These are phyloP conservation scores for Naegleria fowleri DNA, from an alignment of 208 protist species.

Conservation along the genomic window DNA sequence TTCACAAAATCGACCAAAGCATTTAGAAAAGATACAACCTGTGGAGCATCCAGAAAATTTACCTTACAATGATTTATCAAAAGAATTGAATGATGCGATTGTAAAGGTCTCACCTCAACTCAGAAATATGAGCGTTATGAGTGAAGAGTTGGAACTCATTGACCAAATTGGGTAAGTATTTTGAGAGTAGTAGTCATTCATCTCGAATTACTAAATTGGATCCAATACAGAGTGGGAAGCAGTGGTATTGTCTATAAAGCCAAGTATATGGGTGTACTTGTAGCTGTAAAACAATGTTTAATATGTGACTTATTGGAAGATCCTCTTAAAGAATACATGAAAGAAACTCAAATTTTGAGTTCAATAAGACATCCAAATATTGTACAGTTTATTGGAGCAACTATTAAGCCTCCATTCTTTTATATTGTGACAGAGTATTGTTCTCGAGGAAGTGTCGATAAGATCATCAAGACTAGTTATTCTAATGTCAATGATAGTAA, in stretches of 20 bases:
- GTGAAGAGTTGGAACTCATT: background rate
- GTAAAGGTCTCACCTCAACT: background rate
- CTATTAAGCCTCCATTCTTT: background rate
- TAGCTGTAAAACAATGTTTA: background rate
- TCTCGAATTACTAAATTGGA: no score
- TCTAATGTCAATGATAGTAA: background rate
- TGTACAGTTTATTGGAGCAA: background rate
- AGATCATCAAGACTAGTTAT: background rate
- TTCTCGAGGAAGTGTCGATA: background rate
- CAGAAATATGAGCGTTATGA: background rate
- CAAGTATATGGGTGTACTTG: background rate
- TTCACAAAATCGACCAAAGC: no score
- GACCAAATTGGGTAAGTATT: background rate
- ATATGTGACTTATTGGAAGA: conserved; percentile 12
- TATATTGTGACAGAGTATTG: conserved; percentile 18
- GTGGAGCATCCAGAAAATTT: background rate
- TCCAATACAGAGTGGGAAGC: background rate
- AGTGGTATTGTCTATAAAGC: background rate
- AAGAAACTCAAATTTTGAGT: background rate
- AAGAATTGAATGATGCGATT: background rate
- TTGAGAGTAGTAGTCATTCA: no score
- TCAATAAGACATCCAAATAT: background rate
- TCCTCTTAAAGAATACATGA: background rate
- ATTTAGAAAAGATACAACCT: background rate
- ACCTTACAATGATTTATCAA: background rate